Evolutionary conservation across 2,329 filamentous ascomycete genomes (phyloP).

Genomic region (Nemania abortiva): DNA sequence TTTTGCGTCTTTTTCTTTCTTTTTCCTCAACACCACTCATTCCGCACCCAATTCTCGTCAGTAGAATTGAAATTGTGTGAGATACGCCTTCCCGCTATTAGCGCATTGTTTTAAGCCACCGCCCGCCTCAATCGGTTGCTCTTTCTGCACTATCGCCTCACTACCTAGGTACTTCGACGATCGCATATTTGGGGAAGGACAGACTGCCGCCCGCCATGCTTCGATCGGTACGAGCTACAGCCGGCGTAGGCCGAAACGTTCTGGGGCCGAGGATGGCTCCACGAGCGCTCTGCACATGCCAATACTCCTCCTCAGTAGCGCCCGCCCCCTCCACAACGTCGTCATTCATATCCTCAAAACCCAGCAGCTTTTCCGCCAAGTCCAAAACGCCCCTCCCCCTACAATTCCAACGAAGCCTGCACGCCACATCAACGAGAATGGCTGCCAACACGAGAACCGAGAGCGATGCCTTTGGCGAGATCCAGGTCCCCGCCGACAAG

Average conservation of each 20-base stretch:
- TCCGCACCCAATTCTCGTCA: neutral
- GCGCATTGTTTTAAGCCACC: neutral
- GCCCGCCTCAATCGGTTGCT: constrained; percentile 21
- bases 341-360: constrained; percentile 43
- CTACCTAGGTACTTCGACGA: too few relatives aligned
- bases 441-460: constrained; percentile 78
- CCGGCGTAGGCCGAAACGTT: constrained; percentile 50
- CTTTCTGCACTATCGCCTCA: neutral
- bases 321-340: constrained; percentile 40
- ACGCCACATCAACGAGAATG: constrained; percentile 63
- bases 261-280: constrained; percentile 53
- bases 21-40: neutral
- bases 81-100: neutral
- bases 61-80: neutral
- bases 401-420: constrained; percentile 55
- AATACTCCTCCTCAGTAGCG: constrained; percentile 37
- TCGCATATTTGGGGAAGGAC: constrained; percentile 3
- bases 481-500: constrained; percentile 90
- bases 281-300: constrained; percentile 54
- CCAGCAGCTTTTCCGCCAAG: constrained; percentile 37
- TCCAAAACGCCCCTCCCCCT: constrained; percentile 38
- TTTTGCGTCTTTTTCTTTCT: constrained; percentile 33
- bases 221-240: constrained; percentile 54
- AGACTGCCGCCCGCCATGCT: constrained; percentile 47
- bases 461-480: constrained; percentile 97